These are phyloP conservation scores for Ulvella scutata DNA, from an alignment of 139 green algal species.

Conservation along the genomic window DNA sequence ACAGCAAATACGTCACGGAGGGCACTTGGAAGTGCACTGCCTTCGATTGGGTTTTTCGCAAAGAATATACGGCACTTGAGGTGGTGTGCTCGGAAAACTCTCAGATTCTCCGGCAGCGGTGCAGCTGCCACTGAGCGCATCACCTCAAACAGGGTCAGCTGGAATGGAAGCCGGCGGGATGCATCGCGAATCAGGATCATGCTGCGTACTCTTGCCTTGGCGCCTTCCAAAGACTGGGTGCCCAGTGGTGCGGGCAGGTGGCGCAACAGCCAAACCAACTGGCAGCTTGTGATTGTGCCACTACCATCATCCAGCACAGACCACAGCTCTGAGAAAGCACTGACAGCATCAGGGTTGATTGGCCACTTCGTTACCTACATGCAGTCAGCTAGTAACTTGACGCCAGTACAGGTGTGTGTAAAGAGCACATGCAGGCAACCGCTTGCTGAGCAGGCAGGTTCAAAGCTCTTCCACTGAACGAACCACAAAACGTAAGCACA, in stretches of 20 bases:
- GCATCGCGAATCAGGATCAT: neutral
- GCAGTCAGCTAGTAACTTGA: no score
- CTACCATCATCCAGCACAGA: slow-evolving; percentile 51
- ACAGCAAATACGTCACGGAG: no score
- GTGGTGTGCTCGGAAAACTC: neutral
- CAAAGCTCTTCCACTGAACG: slow-evolving; percentile 23
- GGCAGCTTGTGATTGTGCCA: slow-evolving; percentile 32
- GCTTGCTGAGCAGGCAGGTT: no score
- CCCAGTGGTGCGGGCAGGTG: neutral
- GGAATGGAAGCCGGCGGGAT: neutral
- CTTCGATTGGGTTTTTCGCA: neutral
- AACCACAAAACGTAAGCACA: no score
- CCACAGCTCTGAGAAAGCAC: slow-evolving; percentile 59
- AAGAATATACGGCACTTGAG: neutral
- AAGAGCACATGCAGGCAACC: no score
- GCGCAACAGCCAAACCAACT: slow-evolving; percentile 54
- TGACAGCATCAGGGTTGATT: slow-evolving; percentile 20
- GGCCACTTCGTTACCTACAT: neutral
- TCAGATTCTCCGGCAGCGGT: neutral
- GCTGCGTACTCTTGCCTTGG: neutral
- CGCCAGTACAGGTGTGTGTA: no score
- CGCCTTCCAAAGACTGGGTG: neutral
- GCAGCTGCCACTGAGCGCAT: neutral
- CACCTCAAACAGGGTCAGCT: neutral
- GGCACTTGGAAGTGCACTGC: no score